These are phyloP conservation scores for Beauveria medogensis DNA, from an alignment of 2,329 filamentous ascomycete genomes.

Conservation along the genomic window DNA sequence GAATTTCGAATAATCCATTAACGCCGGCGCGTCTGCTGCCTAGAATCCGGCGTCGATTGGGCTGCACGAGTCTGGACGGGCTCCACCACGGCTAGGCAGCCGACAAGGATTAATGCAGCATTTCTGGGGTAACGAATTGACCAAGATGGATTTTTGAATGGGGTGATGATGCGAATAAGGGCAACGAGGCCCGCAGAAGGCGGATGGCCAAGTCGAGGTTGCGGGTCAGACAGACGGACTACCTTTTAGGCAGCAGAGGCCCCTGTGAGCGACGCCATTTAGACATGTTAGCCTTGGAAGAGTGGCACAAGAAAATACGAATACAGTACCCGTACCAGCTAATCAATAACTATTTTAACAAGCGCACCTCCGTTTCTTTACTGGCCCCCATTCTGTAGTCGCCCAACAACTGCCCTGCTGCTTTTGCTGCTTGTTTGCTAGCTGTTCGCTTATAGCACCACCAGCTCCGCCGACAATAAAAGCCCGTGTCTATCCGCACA, in stretches of 20 bases:
- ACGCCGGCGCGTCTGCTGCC: slow-evolving; percentile 4
- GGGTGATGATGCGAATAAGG: too few relatives aligned
- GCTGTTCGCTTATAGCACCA: not conserved
- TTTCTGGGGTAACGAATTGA: not conserved
- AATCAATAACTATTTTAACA: too few relatives aligned
- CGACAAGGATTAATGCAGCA: not conserved
- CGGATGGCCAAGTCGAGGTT: not conserved
- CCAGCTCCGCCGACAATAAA: not conserved
- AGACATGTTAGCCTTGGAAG: not conserved
- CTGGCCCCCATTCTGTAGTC: not conserved
- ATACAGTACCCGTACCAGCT: too few relatives aligned
- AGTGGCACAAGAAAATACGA: too few relatives aligned
- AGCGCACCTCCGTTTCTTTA: not conserved
- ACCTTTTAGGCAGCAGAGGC: slow-evolving; percentile 5
- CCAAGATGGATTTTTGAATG: too few relatives aligned
- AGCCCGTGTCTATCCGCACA: not conserved
- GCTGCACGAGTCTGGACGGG: not conserved
- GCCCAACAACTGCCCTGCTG: not conserved
- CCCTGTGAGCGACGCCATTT: not conserved
- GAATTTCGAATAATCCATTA: not conserved
- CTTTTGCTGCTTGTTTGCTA: not conserved
- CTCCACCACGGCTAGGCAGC: slow-evolving; percentile 7
- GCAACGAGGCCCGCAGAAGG: not conserved
- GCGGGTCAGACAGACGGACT: not conserved
- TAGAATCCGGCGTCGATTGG: not conserved